Evolutionary conservation across 1,284 basidiomycete genomes (phyloP), one percentile per base, ranked within the genome.

Genomic region (Ustilago crameri): DNA sequence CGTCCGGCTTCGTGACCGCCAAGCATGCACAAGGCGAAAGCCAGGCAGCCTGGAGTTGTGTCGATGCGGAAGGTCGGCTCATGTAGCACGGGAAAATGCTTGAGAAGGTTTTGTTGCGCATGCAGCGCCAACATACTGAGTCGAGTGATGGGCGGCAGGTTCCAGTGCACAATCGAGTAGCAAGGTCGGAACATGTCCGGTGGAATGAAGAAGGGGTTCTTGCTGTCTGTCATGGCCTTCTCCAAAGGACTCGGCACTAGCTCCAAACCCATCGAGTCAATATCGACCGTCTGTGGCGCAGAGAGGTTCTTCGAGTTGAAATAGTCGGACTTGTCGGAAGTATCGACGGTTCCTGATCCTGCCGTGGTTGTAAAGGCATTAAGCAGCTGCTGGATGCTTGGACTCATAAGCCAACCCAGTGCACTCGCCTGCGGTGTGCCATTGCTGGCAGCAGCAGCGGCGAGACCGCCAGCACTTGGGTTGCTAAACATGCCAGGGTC

Each of bases 61-160:
- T 76, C 75, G 35, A 79, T 60, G 34, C 77, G 73, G 54, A 79
- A 79, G 20, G 77, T 79, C 9, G 77, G 77, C 56, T 79, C 77
- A 50, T 79, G 77, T 2, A 79, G 24, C 26, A 79, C 66, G 14
- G 77, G 75, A 22, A 79, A 75, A 44, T 79, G 77, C 50, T 79
- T 79, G 57, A 77, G 68, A 45, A 79, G 40, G 40, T 79, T 79
- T 44, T 79, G 74, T 44, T 79, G 77, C 2, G 75, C 68, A 34
- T 79, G 76, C 50, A 77, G 51, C 2, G 77, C 77, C 20, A 79
- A 51, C 53, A 77, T 66, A 49, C 73, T 75, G 20, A 79, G 59
- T 24, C 75, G 75, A 3, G 73, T 57, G 26, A 77, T 57, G 5
- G 77, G 70, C 17, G 77, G 77, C 35, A 79, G 47, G 38, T 41